These are phyloP conservation scores for Pistacia atlantica DNA, from an alignment of 345 rosid species.

Conservation along the genomic window DNA sequence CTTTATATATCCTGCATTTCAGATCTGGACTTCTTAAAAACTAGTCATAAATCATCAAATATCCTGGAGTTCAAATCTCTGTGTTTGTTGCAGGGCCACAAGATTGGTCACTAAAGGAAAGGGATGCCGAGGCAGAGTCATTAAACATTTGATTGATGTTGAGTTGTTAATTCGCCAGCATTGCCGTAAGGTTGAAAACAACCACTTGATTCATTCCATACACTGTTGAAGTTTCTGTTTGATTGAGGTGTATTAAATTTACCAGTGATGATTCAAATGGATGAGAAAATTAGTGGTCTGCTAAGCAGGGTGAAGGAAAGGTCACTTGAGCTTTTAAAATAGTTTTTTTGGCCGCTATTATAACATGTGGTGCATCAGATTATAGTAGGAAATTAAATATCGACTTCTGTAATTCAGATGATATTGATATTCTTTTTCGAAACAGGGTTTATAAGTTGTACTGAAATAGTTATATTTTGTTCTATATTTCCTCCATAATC, in stretches of 20 bases:
- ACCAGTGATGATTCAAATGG: background rate
- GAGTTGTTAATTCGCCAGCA: background rate
- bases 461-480: background rate
- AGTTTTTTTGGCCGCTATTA: conserved; percentile 17
- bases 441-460: conserved; percentile 13
- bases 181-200: conserved; percentile 17
- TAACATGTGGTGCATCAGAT: conserved; percentile 13
- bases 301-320: conserved; percentile 15
- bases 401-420: conserved; percentile 6
- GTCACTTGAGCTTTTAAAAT: conserved; percentile 1
- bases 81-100: conserved; percentile 52
- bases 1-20: background rate
- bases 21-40: background rate
- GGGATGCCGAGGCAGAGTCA: conserved; percentile 76
- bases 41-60: no score
- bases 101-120: conserved; percentile 61
- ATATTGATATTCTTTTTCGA: conserved; percentile 17
- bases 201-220: conserved; percentile 18
- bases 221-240: conserved; percentile 10
- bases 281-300: background rate
- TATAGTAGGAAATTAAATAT: conserved; percentile 13
- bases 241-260: conserved; percentile 21
- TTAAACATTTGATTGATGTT: conserved; percentile 50
- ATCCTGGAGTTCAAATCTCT: background rate
- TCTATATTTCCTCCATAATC: background rate